phyloP scores from a whole-genome alignment of 192 early-diverging fungal genomes.

The Dissophora globulifera region DNA sequence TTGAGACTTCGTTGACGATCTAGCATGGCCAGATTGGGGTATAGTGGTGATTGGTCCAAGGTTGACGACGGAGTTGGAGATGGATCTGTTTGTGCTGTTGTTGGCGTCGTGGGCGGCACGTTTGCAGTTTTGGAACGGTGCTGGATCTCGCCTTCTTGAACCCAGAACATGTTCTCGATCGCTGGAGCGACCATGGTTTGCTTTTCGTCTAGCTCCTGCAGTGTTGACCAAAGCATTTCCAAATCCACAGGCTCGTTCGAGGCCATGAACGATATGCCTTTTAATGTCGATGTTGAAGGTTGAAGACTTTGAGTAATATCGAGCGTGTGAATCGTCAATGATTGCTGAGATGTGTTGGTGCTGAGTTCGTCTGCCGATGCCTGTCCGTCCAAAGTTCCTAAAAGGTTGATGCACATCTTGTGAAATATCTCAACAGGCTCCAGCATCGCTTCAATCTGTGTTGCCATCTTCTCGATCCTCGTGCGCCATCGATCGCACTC shows the following conservation, averaged over 20 bases:
- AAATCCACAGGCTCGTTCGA: constrained; percentile 10
- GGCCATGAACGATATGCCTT: not conserved
- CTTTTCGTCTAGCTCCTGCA: constrained; percentile 49
- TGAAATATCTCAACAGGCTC: constrained; percentile 51
- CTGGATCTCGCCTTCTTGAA: constrained; percentile 50
- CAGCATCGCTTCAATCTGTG: constrained; percentile 47
- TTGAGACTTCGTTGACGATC: constrained; percentile 34
- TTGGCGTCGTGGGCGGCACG: constrained; percentile 24
- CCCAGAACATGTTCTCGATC: constrained; percentile 54
- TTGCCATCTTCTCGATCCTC: constrained; percentile 49
- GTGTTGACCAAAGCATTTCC: constrained; percentile 18
- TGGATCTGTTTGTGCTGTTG: constrained; percentile 6
- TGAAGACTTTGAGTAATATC: constrained; percentile 11
- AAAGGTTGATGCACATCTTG: constrained; percentile 41
- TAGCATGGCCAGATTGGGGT: constrained; percentile 35
- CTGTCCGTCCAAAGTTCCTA: constrained; percentile 20
- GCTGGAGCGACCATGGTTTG: constrained; percentile 28
- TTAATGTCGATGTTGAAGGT: not conserved
- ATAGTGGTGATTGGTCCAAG: constrained; percentile 27
- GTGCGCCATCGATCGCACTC: constrained; percentile 48
- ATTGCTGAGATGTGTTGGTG: not conserved
- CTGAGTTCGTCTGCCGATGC: not conserved
- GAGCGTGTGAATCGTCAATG: not conserved
- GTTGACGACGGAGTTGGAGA: not conserved
- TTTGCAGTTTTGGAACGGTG: constrained; percentile 17